These are phyloP conservation scores for Aureobasidium sp. DNA, from an alignment of 2,329 filamentous ascomycete genomes.

Conservation along the genomic window DNA sequence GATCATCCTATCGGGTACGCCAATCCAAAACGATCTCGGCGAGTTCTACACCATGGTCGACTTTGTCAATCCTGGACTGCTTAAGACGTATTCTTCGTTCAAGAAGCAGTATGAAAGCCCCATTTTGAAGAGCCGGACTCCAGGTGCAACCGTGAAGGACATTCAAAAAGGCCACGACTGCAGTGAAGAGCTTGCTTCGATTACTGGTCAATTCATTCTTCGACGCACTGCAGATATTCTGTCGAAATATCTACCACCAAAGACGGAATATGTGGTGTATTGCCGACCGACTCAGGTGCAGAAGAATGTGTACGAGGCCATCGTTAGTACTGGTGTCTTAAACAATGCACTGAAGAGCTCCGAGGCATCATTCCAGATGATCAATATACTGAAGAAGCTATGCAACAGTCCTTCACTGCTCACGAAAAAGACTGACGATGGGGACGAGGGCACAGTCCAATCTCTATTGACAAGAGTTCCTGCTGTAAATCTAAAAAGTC, in stretches of 20 bases:
- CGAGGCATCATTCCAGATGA: constrained; percentile 59
- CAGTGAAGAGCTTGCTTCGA: constrained; percentile 52
- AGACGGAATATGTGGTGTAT: constrained; percentile 61
- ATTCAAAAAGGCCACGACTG: constrained; percentile 58
- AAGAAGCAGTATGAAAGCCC: constrained; percentile 58
- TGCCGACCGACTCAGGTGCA: constrained; percentile 57
- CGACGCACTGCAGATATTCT: constrained; percentile 61
- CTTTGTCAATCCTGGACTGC: constrained; percentile 59
- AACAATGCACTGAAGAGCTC: constrained; percentile 54
- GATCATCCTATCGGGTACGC: constrained; percentile 60
- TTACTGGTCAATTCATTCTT: constrained; percentile 60
- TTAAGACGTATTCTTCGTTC: constrained; percentile 57
- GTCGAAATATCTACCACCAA: constrained; percentile 57
- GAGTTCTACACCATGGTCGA: constrained; percentile 64
- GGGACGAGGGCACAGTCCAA: constrained; percentile 36
- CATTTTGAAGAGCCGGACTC: constrained; percentile 58
- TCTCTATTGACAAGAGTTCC: constrained; percentile 44
- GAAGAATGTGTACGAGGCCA: constrained; percentile 53
- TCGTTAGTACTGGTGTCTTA: constrained; percentile 60
- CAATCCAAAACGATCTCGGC: constrained; percentile 60
- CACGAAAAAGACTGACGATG: constrained; percentile 34
- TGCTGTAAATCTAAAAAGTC: constrained; percentile 47
- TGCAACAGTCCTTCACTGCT: constrained; percentile 65
- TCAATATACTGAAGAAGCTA: constrained; percentile 66
- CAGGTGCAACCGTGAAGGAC: constrained; percentile 53